These are phyloP conservation scores for Takashimella tepidaria DNA, from an alignment of 1,284 basidiomycete genomes.

Conservation along the genomic window DNA sequence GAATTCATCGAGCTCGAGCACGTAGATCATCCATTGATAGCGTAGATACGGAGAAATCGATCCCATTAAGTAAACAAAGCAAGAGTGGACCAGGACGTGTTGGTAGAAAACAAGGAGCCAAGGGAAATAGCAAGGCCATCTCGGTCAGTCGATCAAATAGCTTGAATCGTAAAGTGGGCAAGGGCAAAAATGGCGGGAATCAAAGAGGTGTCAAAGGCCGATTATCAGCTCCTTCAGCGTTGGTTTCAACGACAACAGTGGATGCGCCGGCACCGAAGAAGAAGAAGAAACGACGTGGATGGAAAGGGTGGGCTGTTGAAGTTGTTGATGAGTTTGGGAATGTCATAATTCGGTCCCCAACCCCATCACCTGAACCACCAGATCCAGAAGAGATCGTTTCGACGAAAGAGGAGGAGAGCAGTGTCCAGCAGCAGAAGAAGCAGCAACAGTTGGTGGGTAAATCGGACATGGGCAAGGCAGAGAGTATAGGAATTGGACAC, in stretches of 20 bases:
- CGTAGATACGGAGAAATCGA: neutral
- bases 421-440: no score
- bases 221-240: neutral
- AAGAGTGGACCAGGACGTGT: neutral
- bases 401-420: no score
- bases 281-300: slow-evolving; percentile 32
- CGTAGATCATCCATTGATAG: neutral
- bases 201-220: neutral
- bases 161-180: neutral
- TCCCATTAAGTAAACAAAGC: neutral
- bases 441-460: no score
- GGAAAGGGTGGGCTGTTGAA: slow-evolving; percentile 44
- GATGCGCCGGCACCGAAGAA: slow-evolving; percentile 12
- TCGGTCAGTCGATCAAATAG: neutral
- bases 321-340: slow-evolving; percentile 41
- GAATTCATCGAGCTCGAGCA: no score
- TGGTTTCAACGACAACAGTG: no score
- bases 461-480: no score
- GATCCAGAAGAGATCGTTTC: no score
- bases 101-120: neutral
- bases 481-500: no score
- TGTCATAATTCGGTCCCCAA: slow-evolving; percentile 18
- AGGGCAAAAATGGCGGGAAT: neutral
- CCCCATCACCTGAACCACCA: slow-evolving; percentile 11
- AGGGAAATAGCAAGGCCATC: neutral